Percentiles rank a stretch among this genome's conserved stretches.
These are phyloP conservation scores for Aspergillus uvarum DNA, from an alignment of 2,329 filamentous ascomycete species.

Conservation along the genomic window DNA sequence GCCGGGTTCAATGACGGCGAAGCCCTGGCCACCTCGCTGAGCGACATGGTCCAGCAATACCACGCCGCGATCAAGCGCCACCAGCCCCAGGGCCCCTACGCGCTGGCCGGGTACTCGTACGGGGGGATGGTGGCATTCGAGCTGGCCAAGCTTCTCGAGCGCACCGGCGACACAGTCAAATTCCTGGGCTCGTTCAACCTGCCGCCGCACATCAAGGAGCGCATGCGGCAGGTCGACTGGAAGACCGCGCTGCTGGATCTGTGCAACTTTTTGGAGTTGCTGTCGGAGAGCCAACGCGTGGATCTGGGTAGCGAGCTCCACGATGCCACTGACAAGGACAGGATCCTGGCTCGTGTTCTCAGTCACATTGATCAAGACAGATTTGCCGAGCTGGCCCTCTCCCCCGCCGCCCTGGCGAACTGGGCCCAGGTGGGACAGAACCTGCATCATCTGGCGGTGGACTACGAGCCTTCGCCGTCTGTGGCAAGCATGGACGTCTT, in stretches of 20 bases:
- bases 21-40: background rate
- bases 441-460: background rate
- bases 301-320: background rate
- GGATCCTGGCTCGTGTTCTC: background rate
- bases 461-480: background rate
- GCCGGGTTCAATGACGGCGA: conserved; percentile 32
- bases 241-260: conserved; percentile 1
- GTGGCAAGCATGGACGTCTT: background rate
- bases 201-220: conserved; percentile 4
- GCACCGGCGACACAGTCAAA: background rate
- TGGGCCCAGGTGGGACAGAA: conserved; percentile 1
- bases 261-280: background rate
- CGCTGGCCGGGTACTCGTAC: background rate
- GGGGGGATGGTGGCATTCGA: conserved; percentile 7
- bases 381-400: background rate
- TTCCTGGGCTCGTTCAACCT: conserved; percentile 3
- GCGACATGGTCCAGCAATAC: background rate
- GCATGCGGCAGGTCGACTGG: conserved; percentile 2
- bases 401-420: background rate
- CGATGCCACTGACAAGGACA: background rate
- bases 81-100: conserved; percentile 1
- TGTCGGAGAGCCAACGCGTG: background rate
- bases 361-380: background rate
- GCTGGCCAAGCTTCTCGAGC: conserved; percentile 1
- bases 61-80: background rate